Percentiles rank a stretch among this genome's conserved stretches.
phyloP scores from a whole-genome alignment of 352 stramenopile genomes.

The Pythium phragmitis region DNA sequence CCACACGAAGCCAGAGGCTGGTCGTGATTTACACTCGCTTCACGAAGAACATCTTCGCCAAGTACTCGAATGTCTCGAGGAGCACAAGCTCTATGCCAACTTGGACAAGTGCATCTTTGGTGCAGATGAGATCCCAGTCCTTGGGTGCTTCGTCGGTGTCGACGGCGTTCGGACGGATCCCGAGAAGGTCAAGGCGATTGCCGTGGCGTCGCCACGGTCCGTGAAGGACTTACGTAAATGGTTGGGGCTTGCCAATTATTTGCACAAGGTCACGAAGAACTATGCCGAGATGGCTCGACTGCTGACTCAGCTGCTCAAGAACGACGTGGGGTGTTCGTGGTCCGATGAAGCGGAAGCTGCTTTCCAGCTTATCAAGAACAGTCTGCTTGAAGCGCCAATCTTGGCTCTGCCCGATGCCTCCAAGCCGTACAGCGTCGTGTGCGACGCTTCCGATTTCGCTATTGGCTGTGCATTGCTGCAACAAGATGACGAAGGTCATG shows the following conservation, averaged over 20 bases:
- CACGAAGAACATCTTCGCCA: conserved; percentile 25
- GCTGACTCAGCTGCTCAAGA: neutral
- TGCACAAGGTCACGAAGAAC: neutral
- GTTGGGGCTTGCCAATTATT: no score
- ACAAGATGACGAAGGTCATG: no score
- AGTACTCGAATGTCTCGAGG: conserved; percentile 26
- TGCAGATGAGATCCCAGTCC: conserved; percentile 26
- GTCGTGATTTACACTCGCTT: neutral
- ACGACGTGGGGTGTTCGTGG: neutral
- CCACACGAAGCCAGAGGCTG: conserved; percentile 11
- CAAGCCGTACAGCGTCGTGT: no score
- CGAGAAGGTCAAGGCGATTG: conserved; percentile 17
- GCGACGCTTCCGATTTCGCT: no score
- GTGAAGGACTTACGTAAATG: conserved; percentile 2
- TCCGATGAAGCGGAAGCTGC: neutral
- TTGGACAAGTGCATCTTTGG: conserved; percentile 29
- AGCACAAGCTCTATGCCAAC: conserved; percentile 24
- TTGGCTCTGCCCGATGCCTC: neutral
- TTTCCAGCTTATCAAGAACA: neutral
- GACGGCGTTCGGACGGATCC: conserved; percentile 23
- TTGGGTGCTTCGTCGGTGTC: conserved; percentile 27
- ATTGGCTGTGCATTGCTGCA: no score
- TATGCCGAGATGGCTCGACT: neutral
- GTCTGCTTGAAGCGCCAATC: neutral
- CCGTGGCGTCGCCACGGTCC: conserved; percentile 3